These are phyloP conservation scores for Rhodotorula sp. DNA, from an alignment of 1,284 basidiomycete species.

Conservation along the genomic window DNA sequence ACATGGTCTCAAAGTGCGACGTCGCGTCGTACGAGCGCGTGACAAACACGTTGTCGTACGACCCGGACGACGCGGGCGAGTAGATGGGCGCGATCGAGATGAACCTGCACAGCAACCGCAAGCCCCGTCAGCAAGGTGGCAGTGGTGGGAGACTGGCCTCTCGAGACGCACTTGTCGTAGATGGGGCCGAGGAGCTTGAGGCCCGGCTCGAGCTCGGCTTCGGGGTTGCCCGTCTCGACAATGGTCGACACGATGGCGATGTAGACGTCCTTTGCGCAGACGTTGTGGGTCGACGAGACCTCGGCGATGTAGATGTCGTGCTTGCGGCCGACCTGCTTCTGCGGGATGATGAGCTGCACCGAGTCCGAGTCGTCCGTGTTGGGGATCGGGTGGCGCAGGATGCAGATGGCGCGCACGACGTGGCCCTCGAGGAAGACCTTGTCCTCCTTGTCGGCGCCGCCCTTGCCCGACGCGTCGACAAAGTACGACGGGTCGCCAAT, in stretches of 20 bases:
- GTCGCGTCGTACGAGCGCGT: constrained; percentile 98
- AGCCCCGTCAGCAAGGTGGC: not conserved
- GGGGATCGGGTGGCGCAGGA: constrained; percentile 97
- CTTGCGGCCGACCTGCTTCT: constrained; percentile 92
- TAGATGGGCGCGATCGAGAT: constrained; percentile 85
- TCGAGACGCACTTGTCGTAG: constrained; percentile 89
- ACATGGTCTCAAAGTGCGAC: constrained; percentile 82
- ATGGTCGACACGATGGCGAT: constrained; percentile 98
- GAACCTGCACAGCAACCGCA: constrained; percentile 62
- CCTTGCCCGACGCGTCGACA: constrained; percentile 61
- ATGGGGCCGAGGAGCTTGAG: constrained; percentile 90
- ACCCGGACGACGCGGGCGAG: constrained; percentile 79
- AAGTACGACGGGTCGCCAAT: constrained; percentile 99
- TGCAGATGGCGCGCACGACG: constrained; percentile 95
- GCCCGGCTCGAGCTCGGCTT: constrained; percentile 87
- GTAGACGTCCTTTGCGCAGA: constrained; percentile 91
- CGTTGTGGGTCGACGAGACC: constrained; percentile 95
- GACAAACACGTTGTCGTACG: constrained; percentile 80
- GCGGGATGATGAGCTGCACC: constrained; percentile 96
- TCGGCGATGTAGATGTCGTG: constrained; percentile 99
- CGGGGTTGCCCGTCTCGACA: constrained; percentile 91
- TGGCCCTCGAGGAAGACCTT: constrained; percentile 89
- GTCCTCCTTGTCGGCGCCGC: constrained; percentile 53
- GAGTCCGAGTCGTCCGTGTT: constrained; percentile 94
- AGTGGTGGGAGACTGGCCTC: no score